phyloP scores from a whole-genome alignment of 345 rosid genomes.

The Eucalyptus regnans region DNA sequence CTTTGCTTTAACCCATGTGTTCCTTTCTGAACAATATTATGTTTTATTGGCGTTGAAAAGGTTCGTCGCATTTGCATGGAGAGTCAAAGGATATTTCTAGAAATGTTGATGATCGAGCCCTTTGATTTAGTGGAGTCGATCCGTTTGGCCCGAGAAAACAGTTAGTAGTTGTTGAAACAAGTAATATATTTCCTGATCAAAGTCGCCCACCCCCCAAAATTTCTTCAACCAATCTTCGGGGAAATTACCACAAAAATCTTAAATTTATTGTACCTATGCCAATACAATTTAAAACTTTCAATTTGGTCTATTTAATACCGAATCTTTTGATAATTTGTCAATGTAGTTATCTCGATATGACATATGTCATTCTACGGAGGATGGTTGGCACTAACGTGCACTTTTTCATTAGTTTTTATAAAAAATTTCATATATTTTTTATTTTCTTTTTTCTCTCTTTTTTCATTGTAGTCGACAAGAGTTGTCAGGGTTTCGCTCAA shows the following conservation, averaged over 20 bases:
- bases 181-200: background rate
- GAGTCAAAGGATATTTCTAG: background rate
- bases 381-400: no score
- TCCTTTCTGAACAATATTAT: background rate
- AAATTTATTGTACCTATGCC: rapidly evolving
- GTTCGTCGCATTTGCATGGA: background rate
- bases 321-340: no score
- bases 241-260: background rate
- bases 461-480: no score
- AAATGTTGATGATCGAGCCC: background rate
- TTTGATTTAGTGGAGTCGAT: background rate
- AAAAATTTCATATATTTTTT: no score
- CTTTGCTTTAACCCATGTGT: background rate
- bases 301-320: background rate
- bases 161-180: background rate
- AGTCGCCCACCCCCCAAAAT: background rate
- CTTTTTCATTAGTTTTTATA: no score
- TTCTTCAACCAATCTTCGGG: background rate
- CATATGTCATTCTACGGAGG: rapidly evolving
- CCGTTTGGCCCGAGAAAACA: background rate
- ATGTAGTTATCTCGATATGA: rapidly evolving
- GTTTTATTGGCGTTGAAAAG: background rate
- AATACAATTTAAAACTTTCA: no score
- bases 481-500: rapidly evolving
- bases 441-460: no score